Percentiles rank a stretch among this genome's conserved stretches.
Evolutionary conservation across 2,329 filamentous ascomycete species (phyloP).

Genomic region (Helicocarpus griseus): DNA sequence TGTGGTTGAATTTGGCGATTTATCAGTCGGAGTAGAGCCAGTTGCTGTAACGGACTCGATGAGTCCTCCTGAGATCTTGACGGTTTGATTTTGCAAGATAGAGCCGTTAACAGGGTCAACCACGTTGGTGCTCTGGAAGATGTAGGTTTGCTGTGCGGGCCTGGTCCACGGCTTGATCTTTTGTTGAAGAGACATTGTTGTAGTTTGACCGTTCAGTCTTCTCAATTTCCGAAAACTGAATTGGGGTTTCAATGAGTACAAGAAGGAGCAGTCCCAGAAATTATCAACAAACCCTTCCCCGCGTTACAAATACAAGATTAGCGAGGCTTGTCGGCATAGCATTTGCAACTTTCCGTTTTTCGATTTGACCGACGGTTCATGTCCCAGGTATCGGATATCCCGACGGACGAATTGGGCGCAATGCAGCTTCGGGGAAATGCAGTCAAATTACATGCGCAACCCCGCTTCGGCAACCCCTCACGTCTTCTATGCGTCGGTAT

Average conservation of each 20-base stretch:
- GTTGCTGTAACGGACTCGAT: conserved; percentile 19
- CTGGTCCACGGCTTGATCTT: background rate
- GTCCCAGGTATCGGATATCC: background rate
- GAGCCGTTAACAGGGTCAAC: conserved; percentile 32
- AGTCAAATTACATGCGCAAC: background rate
- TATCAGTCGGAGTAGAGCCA: background rate
- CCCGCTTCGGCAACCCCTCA: background rate
- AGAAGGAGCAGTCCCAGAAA: too few relatives aligned
- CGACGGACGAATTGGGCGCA: background rate
- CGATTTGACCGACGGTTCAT: too few relatives aligned
- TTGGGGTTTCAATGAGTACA: too few relatives aligned
- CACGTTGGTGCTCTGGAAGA: conserved; percentile 31
- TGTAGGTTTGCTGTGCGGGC: background rate
- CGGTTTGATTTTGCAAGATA: conserved; percentile 19
- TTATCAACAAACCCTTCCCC: too few relatives aligned
- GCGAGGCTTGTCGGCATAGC: too few relatives aligned
- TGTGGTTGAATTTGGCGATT: conserved; percentile 14
- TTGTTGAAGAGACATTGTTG: background rate
- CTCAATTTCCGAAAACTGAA: too few relatives aligned
- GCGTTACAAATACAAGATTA: too few relatives aligned
- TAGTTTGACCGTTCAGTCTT: background rate
- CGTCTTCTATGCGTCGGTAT: background rate
- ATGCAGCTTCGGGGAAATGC: background rate
- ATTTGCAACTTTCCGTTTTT: too few relatives aligned
- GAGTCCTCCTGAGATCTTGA: conserved; percentile 28